Evolutionary conservation across 1,284 basidiomycete species (phyloP), one percentile per base, ranked within the genome.

Genomic region (Boletus semigastroideus): DNA sequence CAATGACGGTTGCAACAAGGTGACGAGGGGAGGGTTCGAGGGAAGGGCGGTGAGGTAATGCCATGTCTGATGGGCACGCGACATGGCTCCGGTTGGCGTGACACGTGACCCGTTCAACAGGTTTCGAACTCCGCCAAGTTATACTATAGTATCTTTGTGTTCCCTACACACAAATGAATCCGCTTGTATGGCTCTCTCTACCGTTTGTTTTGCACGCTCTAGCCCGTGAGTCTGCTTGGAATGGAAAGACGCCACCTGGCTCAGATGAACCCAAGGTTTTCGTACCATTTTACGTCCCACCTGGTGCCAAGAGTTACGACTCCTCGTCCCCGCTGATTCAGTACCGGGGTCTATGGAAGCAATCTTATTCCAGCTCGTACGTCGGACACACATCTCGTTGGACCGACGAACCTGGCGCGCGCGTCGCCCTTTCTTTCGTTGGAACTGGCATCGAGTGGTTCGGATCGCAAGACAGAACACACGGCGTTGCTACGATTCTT

Each of bases 381-480:
- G 65, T 81, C 39, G 68, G 75, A 22, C 74, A 78, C n/a, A 78
- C 80, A 11, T 67, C 82, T 19, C 77, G 74, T 22, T 76, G 74
- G 61, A 83, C 83, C 0, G 68, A 71, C 13, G 65, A 77, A 42
- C 65, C 68, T 16, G 76, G 75, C 44, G 82, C 86, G n/a, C 70
- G 78, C 12, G 72, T 79, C 42, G 72, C 73, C 5, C 79, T 88
- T 67, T 74, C 74, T 2, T 90, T 90, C 68, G 73, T 71, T 20
- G 87, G 87, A 11, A 84, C 83, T 11, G 86, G 86, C 2, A 76
- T 91, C 58, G 87, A 90, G 69, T 86, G 84, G 81, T 90, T 89
- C 60, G 88, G 88, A 25, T 79, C 75, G 58, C 75, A 71, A 42
- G 82, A 79, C 55, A 72, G 63, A 34, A 66, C 61, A 19, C 81